Evolutionary conservation across 805 yeast genomes (phyloP), one percentile per base, ranked within the genome.

Genomic region (Monosporozyma siamensis): DNA sequence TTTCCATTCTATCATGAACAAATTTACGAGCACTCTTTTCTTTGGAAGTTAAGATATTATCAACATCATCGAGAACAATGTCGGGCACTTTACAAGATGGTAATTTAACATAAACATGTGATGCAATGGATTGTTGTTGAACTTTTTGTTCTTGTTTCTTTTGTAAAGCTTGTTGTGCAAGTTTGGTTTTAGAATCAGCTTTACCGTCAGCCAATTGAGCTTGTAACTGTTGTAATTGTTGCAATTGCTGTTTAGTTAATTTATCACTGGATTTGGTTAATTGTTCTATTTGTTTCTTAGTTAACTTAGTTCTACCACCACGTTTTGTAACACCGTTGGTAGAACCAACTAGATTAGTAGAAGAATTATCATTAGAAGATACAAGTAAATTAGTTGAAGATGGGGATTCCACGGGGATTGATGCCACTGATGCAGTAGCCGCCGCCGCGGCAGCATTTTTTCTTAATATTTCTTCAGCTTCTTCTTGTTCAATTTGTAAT

Each of bases 51-150:
- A 84, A 65, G 18, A 87, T 78, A 37, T 78, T 73, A 42, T 83
- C 84, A 9, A 88, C 89, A 5, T 95, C 85, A 20, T 83, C 80
- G 46, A 90, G 69, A 38, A 87, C 95, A 72, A 89, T 73, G 62
- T 90, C 97, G 12, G 97, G 97, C 48, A 90, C 84, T 63, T 87
- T 85, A 1, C 95, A 83, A 30, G 92, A 82, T 3, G 96, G 95
- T 31, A 87, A 62, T 53, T 83, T 81, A 51, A 87, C 94, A 65
- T 88, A 84, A 20, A 94, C 88, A 56, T 85, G 90, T 1, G 64
- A 61, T 11, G 61, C 52, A 43, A 51, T 47, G 15, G 49, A 51
- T 32, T 52, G 54, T 37, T 47, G 48, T 35, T 48, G 53, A 39
- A 45, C 12, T 43, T 38, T 46, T 44, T 30, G 40, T 34, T 34